Evolutionary conservation across 306 rosid genomes (phyloP).

Genomic region (Inga oerstediana): DNA sequence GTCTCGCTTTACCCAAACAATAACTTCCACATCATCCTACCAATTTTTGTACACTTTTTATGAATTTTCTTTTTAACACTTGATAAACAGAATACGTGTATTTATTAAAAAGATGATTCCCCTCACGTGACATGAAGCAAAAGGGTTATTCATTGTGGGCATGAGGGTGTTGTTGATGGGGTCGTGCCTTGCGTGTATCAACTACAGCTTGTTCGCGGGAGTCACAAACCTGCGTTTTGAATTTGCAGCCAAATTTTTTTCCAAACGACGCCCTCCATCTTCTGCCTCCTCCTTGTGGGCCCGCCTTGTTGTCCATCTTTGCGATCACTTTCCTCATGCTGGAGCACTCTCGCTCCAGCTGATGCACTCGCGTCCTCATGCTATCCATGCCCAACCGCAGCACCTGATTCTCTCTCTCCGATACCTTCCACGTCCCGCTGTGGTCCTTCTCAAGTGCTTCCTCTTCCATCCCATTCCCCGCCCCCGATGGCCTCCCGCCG

Average conservation of each 20-base stretch:
- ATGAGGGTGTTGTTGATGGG: slow-evolving; percentile 52
- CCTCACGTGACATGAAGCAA: slow-evolving; percentile 33
- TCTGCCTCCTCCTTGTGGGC: slow-evolving; percentile 5
- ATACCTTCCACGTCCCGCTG: slow-evolving; percentile 63
- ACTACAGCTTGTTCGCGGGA: slow-evolving; percentile 78
- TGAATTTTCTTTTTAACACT: background rate
- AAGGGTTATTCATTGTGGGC: slow-evolving; percentile 44
- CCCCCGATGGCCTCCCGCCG: slow-evolving; percentile 46
- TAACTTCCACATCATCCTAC: slow-evolving; percentile 16
- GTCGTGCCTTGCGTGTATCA: slow-evolving; percentile 68
- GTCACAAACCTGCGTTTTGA: slow-evolving; percentile 94
- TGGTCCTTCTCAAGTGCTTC: slow-evolving; percentile 37
- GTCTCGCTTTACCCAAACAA: slow-evolving; percentile 5
- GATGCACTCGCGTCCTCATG: slow-evolving; percentile 99
- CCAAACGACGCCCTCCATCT: slow-evolving; percentile 64
- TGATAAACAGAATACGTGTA: background rate
- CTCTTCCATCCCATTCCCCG: slow-evolving; percentile 13
- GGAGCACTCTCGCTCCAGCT: slow-evolving; percentile 91
- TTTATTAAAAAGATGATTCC: background rate
- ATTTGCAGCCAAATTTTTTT: slow-evolving; percentile 79
- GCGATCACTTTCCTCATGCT: slow-evolving; percentile 81
- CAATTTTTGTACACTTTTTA: background rate
- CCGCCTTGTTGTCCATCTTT: slow-evolving; percentile 60
- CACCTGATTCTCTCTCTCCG: slow-evolving; percentile 97
- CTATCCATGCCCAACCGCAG: slow-evolving; percentile 95